These are phyloP conservation scores for Dendrobium catenatum DNA, from an alignment of 106 monocot species.

Conservation along the genomic window DNA sequence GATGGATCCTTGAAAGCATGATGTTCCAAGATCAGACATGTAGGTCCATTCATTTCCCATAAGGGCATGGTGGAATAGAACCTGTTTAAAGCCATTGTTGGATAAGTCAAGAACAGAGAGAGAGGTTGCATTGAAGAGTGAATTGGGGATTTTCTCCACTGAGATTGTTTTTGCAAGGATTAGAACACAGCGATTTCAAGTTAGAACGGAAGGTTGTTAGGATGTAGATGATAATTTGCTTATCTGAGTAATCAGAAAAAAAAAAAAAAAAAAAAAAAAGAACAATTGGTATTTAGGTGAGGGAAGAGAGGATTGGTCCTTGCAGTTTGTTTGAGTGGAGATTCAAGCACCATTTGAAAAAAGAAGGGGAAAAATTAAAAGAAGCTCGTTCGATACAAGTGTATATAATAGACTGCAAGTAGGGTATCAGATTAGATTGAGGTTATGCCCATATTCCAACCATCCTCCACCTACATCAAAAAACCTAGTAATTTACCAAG, in stretches of 20 bases:
- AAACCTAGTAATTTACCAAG: too few species aligned
- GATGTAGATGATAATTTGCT: conserved; percentile 43
- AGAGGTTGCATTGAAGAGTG: conserved; percentile 38
- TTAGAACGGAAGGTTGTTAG: conserved; percentile 16
- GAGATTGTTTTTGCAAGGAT: conserved; percentile 44
- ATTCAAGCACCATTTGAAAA: conserved; percentile 32
- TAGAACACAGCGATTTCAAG: conserved; percentile 35
- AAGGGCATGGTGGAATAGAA: conserved; percentile 40
- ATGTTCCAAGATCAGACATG: conserved; percentile 46
- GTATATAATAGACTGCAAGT: too few species aligned
- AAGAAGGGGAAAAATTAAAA: not conserved
- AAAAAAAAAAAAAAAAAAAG: too few species aligned
- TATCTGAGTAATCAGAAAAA: conserved; percentile 81
- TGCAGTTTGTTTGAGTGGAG: conserved; percentile 53
- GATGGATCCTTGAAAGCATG: conserved; percentile 30
- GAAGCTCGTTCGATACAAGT: too few species aligned
- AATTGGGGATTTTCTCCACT: conserved; percentile 46
- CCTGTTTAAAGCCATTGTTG: conserved; percentile 49
- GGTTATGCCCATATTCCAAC: too few species aligned
- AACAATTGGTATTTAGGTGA: conserved; percentile 19
- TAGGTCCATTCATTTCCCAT: conserved; percentile 8
- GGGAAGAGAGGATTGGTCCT: conserved; percentile 50
- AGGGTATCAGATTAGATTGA: too few species aligned
- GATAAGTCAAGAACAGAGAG: conserved; percentile 70
- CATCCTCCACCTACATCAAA: too few species aligned